Percentiles rank a stretch among this genome's conserved stretches.
phyloP scores from a whole-genome alignment of 2,329 filamentous ascomycete genomes.

The Parastagonospora avenae region DNA sequence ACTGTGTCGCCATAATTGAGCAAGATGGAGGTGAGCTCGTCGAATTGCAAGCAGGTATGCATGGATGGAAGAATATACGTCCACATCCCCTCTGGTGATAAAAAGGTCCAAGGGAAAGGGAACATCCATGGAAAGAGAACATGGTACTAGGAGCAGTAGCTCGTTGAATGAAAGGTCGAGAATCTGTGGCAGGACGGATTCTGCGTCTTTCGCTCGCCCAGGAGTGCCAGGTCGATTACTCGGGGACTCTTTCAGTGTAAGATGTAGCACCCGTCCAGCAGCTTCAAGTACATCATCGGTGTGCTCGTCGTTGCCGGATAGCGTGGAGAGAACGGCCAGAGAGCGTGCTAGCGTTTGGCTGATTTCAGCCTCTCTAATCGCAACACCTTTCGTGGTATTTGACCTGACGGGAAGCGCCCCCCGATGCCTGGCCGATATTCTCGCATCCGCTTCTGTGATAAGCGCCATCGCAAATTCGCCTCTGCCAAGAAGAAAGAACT shows the following conservation, averaged over 20 bases:
- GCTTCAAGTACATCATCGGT: constrained; percentile 78
- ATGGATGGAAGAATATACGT: constrained; percentile 82
- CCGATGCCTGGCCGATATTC: constrained; percentile 73
- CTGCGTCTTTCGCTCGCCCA: constrained; percentile 42
- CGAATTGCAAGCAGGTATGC: constrained; percentile 85
- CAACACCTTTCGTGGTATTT: constrained; percentile 62
- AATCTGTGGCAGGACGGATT: constrained; percentile 45
- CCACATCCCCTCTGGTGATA: constrained; percentile 74
- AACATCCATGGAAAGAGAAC: constrained; percentile 72
- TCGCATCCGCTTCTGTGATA: constrained; percentile 82
- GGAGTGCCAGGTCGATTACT: constrained; percentile 48
- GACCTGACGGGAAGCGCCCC: constrained; percentile 45
- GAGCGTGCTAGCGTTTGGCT: constrained; percentile 75
- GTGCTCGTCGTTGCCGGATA: constrained; percentile 77
- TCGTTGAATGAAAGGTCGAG: constrained; percentile 70
- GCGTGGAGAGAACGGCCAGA: constrained; percentile 78
- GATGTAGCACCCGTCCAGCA: constrained; percentile 74
- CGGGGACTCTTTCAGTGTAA: constrained; percentile 63
- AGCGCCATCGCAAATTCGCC: constrained; percentile 91
- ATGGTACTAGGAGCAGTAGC: constrained; percentile 78
- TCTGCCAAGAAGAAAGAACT: constrained; percentile 84
- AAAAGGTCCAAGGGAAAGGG: constrained; percentile 86
- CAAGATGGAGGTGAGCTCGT: constrained; percentile 81
- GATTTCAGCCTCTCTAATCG: constrained; percentile 87
- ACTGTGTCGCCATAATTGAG: constrained; percentile 84